These are phyloP conservation scores for Akanthomyces muscarius DNA, from an alignment of 2,329 filamentous ascomycete species.

Conservation along the genomic window DNA sequence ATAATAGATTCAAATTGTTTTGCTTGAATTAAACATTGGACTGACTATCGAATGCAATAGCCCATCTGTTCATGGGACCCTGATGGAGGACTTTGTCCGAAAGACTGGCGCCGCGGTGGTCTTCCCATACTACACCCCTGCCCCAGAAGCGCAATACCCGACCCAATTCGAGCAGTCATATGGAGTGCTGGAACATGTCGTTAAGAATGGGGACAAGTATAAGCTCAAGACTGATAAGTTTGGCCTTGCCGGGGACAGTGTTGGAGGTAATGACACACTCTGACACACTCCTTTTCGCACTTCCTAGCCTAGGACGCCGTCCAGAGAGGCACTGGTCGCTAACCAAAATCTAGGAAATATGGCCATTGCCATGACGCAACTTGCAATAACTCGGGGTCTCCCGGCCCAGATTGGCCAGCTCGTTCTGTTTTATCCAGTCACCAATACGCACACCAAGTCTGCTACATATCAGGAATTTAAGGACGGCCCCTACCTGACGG, in stretches of 20 bases:
- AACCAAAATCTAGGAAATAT: background rate
- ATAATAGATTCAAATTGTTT: background rate
- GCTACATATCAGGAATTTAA: background rate
- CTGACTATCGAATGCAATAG: background rate
- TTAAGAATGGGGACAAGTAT: background rate
- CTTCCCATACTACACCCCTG: background rate
- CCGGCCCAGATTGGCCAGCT: background rate
- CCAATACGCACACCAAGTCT: background rate
- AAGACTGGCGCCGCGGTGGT: background rate
- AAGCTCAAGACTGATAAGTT: background rate
- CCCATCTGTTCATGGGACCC: background rate
- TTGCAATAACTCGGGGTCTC: background rate
- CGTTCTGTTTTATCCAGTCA: background rate
- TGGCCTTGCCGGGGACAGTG: background rate
- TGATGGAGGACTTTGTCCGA: background rate
- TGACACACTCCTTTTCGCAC: background rate
- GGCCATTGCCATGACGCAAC: background rate
- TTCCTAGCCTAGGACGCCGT: too few relatives aligned
- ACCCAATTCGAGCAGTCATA: conserved; percentile 1
- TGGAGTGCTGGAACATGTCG: background rate
- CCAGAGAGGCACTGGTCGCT: background rate
- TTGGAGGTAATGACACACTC: background rate
- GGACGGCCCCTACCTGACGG: background rate
- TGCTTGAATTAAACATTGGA: too few relatives aligned
- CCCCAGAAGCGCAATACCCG: background rate